Base-by-base conservation (phyloP, 2,329 filamentous ascomycete species). In the Sphaerostilbella broomeana region DNA sequence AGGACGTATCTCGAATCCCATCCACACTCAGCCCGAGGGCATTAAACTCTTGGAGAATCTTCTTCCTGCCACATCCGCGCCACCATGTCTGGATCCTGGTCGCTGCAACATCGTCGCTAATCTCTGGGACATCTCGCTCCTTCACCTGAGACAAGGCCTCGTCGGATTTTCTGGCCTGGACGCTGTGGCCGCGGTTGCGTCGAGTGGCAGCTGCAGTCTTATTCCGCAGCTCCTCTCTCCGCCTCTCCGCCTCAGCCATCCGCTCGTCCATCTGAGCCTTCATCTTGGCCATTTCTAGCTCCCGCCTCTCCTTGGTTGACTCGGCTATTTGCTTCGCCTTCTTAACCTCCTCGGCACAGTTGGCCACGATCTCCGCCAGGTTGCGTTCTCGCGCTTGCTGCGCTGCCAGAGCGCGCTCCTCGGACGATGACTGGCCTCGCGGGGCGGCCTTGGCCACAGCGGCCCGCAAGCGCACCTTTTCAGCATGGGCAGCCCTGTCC, bases 261-360 rank as follows among this genome's bases (percentile, higher is more conserved):
- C 82, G 79, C 64, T 88, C 84, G 57, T 89, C 82, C 72, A 89
- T 87, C 57, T 88, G 83, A 35, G 75, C 63, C 47, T 79, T 77
- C 57, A 85, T 71, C 53, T 79, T 79, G 50, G 72, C 72, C 41
- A 84, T 74, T 47, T 89, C 83, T 41, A 81, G 79, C 55, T 87
- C 81, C 47, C 86, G 79, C 58, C 83, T 82, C 63, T 86, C 82
- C 61, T 86, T 88, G 68, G 85, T 87, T 42, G 75, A 80, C 58
- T 87, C 84, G 11, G 85, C 85, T n/a, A 89, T 73, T 35, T 84
- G 81, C 67, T 90, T 90, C 37, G 85, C 85, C 47, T 84, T 75
- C 56, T 84, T 80, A 12, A 92, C 86, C 57, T 92, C 86, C 59
- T 88, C 85, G 15, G 86, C 86, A 55, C 86, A 90, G 44, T 78